Conservation (phyloP, 805 yeast species). For the Lipomyces chichibuensis region DNA sequence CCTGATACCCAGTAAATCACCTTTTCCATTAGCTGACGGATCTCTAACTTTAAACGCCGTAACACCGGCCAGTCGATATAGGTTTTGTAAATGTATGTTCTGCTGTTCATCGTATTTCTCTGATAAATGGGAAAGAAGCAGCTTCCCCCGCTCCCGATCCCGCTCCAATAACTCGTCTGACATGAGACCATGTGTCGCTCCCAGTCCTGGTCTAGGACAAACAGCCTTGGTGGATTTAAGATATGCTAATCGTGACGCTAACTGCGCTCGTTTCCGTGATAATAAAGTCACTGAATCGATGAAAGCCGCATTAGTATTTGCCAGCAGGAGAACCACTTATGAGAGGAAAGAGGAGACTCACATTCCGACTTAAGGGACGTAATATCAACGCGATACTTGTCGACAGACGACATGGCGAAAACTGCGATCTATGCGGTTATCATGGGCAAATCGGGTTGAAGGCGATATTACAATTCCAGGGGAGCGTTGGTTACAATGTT, state of each 20-base stretch:
- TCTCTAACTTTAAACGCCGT: constrained; percentile 30
- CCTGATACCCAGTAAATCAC: constrained; percentile 31
- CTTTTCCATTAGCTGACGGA: constrained; percentile 17
- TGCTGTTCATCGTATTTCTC: constrained; percentile 21
- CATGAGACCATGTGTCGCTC: neutral
- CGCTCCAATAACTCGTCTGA: constrained; percentile 1
- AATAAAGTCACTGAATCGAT: constrained; percentile 1
- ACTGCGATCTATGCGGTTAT: neutral
- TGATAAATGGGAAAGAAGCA: constrained; percentile 15
- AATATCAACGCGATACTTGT: constrained; percentile 10
- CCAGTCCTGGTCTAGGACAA: neutral
- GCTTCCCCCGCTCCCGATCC: constrained; percentile 6
- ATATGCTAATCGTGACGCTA: neutral
- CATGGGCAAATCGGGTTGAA: neutral
- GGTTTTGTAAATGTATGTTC: constrained; percentile 16
- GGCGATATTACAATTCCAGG: neutral
- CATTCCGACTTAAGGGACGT: constrained; percentile 5
- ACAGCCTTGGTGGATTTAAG: constrained; percentile 1
- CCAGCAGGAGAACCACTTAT: neutral
- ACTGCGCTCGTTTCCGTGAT: constrained; percentile 8
- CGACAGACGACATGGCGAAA: constrained; percentile 7
- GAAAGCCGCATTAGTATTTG: neutral
- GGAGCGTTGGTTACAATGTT: neutral
- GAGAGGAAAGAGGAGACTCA: neutral
- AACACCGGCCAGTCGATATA: constrained; percentile 31